Evolutionary conservation across 495 filamentous ascomycete genomes (phyloP).

Genomic region (Aspergillus nidulans): DNA sequence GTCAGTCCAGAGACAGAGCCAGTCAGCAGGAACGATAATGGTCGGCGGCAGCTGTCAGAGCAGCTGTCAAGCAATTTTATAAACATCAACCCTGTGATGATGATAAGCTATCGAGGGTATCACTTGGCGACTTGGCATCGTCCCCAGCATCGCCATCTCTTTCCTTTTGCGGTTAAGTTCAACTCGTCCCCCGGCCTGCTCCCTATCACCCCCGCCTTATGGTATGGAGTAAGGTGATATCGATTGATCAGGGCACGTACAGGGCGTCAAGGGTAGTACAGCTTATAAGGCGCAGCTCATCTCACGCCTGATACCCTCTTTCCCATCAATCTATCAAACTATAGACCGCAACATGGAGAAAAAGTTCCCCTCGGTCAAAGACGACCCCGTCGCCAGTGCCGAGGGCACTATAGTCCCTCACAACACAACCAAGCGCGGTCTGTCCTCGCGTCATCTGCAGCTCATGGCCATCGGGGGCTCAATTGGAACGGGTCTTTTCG

Average conservation of each 20-base stretch:
- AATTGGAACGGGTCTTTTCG: constrained; percentile 72
- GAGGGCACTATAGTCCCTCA: constrained; percentile 23
- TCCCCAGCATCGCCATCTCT: constrained; percentile 30
- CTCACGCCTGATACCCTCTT: too few relatives aligned
- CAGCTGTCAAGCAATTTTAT: not conserved
- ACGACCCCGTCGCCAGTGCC: constrained; percentile 14
- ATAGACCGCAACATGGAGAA: constrained; percentile 21
- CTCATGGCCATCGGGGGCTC: constrained; percentile 73
- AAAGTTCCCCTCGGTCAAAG: constrained; percentile 13
- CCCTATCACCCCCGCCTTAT: not conserved
- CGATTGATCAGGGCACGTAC: not conserved
- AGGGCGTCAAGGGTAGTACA: not conserved
- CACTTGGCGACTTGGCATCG: constrained; percentile 31
- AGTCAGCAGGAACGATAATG: too few relatives aligned
- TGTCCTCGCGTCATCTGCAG: constrained; percentile 60
- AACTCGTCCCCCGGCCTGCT: not conserved
- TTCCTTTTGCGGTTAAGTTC: constrained; percentile 24
- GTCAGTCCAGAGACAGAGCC: too few relatives aligned
- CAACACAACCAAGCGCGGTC: constrained; percentile 47
- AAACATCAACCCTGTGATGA: not conserved
- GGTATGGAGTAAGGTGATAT: too few relatives aligned
- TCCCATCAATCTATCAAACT: not conserved
- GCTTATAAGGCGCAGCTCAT: not conserved
- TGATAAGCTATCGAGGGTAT: constrained; percentile 11
- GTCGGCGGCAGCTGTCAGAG: too few relatives aligned